phyloP scores from a whole-genome alignment of 83 land plant genomes.

The Picea engelmannii region DNA sequence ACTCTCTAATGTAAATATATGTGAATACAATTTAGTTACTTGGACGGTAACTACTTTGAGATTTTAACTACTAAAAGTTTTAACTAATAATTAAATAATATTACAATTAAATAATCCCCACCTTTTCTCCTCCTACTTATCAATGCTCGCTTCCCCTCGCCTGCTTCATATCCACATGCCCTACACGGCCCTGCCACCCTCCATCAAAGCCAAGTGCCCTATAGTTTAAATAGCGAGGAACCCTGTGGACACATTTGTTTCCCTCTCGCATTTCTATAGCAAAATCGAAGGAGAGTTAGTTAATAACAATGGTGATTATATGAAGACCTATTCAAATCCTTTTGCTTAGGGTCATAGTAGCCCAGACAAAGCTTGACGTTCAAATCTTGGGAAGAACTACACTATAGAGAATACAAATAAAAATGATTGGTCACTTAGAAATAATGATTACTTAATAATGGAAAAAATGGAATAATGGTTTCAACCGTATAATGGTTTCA shows the following conservation, averaged over 20 bases:
- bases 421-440: too few relatives aligned
- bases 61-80: too few relatives aligned
- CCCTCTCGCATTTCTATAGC: constrained; percentile 22
- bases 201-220: constrained; percentile 6
- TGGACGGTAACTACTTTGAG: too few relatives aligned
- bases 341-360: neutral
- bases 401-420: too few relatives aligned
- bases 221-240: constrained; percentile 30
- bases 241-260: constrained; percentile 29
- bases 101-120: neutral
- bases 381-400: too few relatives aligned
- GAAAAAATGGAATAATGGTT: too few relatives aligned
- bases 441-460: too few relatives aligned
- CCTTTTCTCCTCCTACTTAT: constrained; percentile 7
- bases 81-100: too few relatives aligned
- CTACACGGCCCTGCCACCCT: constrained; percentile 13
- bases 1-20: too few relatives aligned
- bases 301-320: neutral
- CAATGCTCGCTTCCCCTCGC: neutral
- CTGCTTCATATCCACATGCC: constrained; percentile 15
- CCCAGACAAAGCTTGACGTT: too few relatives aligned
- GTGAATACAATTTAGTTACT: too few relatives aligned
- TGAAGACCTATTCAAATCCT: constrained; percentile 24
- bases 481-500: too few relatives aligned
- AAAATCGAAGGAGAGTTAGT: neutral